phyloP scores from a whole-genome alignment of 2,329 filamentous ascomycete genomes.

The Fusarium kyushuense region DNA sequence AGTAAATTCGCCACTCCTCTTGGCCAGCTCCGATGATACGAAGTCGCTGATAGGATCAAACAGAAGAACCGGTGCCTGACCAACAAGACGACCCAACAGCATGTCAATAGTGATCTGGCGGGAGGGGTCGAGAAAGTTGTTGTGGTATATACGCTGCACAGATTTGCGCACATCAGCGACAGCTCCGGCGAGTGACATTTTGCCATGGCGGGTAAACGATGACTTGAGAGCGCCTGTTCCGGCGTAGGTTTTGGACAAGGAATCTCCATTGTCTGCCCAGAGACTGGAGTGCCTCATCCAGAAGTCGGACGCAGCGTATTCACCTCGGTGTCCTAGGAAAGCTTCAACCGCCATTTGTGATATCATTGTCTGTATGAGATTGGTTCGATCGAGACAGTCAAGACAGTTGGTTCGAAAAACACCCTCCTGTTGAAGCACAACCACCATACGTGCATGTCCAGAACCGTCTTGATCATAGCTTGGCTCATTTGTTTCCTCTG shows the following conservation, averaged over 20 bases:
- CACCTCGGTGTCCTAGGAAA: conserved; percentile 80
- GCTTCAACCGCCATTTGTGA: conserved; percentile 92
- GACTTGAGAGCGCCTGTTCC: conserved; percentile 96
- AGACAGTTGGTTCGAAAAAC: conserved; percentile 96
- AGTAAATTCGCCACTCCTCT: conserved; percentile 78
- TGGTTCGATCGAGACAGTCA: conserved; percentile 95
- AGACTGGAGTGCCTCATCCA: conserved; percentile 92
- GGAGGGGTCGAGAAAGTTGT: conserved; percentile 95
- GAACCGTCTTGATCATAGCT: conserved; percentile 56
- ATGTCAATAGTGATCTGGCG: conserved; percentile 96
- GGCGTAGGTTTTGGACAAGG: conserved; percentile 93
- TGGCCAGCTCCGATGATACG: conserved; percentile 80
- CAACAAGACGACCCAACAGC: conserved; percentile 85
- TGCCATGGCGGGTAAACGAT: conserved; percentile 92
- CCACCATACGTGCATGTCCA: conserved; percentile 63
- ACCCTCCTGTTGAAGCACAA: conserved; percentile 92
- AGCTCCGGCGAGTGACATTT: conserved; percentile 93
- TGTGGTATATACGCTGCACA: conserved; percentile 93
- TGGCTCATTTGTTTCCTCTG: conserved; percentile 74
- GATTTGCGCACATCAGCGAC: conserved; percentile 97
- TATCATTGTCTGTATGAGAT: conserved; percentile 94
- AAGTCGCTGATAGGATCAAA: conserved; percentile 96
- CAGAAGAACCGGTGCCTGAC: conserved; percentile 84
- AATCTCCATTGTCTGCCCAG: conserved; percentile 98
- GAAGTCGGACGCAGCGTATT: conserved; percentile 80